Evolutionary conservation across 371 early-diverging fungal genomes (phyloP), one percentile per base, ranked within the genome.

Genomic region (Encephalitozoon intestinalis): DNA sequence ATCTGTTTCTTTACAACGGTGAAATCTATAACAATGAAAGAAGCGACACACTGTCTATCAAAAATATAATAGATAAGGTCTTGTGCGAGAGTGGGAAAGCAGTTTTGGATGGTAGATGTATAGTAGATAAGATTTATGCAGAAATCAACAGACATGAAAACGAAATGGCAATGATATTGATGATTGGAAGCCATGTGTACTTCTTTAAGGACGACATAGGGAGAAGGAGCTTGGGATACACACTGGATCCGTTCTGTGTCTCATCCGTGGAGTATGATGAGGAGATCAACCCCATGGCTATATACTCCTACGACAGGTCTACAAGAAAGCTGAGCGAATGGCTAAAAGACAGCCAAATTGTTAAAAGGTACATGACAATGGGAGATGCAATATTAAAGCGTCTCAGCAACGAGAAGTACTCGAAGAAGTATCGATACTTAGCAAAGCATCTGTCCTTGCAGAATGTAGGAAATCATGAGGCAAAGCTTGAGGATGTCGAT

Each of bases 201-300:
- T 81, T 79, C 63, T 74, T 81, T 43, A 81, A 81, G 54, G 81
- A 81, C 51, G 78, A 81, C 40, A 49, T 81, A 31, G 81, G 81
- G 12, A 65, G 28, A 67, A 77, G 66, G 69, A 73, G 75, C 34
- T 40, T 81, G 28, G 81, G 81, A 41, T 66, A 53, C 9, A 23
- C n/a, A 4, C 50, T 44, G 25, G 46, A 53, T 18, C 40, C 63
- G 34, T 76, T 78, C 63, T 21, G 21, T 1, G 25, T 78, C 4
- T 70, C 75, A 8, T 74, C 73, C 46, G 26, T 74, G 4, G 21
- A 49, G 18, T 81, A 73, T 54, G 41, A 68, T 0, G 63, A 52
- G n/a, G 81, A 81, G 58, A 25, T 73, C 9, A 41, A 74, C 52
- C 68, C 74, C n/a, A 39, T 49, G 28, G 30, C 31, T 9, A 53